Evolutionary conservation across 768 basidiomycete species (phyloP).

Genomic region (Agaricus blazei): DNA sequence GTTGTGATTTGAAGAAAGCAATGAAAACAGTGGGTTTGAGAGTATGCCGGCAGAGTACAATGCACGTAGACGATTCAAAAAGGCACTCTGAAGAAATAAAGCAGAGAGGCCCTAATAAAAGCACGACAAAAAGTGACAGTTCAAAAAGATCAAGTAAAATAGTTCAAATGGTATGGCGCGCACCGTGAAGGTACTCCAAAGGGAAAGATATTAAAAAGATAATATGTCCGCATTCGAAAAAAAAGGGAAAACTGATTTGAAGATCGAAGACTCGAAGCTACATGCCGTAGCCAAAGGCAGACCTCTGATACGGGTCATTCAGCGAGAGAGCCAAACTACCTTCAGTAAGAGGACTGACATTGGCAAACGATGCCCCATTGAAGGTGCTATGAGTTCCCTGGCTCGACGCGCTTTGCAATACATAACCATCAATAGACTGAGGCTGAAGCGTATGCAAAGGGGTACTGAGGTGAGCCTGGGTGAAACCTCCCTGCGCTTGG

Average conservation of each 20-base stretch:
- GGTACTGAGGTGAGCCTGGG: conserved; percentile 49
- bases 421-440: conserved; percentile 77
- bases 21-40: conserved; percentile 49
- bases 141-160: conserved; percentile 35
- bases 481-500: conserved; percentile 48
- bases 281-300: conserved; percentile 76
- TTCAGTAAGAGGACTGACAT: conserved; percentile 47
- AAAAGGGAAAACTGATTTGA: conserved; percentile 9
- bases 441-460: conserved; percentile 61
- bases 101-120: conserved; percentile 27
- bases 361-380: conserved; percentile 48
- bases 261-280: conserved; percentile 32
- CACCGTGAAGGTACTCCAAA: conserved; percentile 20
- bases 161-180: conserved; percentile 34
- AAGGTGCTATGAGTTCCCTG: conserved; percentile 59
- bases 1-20: conserved; percentile 36
- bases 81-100: conserved; percentile 28
- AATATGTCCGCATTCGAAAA: conserved; percentile 25
- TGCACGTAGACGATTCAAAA: conserved; percentile 46
- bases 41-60: conserved; percentile 71
- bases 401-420: conserved; percentile 66
- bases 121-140: conserved; percentile 35
- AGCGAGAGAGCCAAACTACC: conserved; percentile 48
- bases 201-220: conserved; percentile 33
- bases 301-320: conserved; percentile 73